A percentile compares a stretch with the other conserved stretches of the same genome.
Evolutionary conservation across 2,329 filamentous ascomycete species (phyloP).

Genomic region (Cytospora leucostoma): DNA sequence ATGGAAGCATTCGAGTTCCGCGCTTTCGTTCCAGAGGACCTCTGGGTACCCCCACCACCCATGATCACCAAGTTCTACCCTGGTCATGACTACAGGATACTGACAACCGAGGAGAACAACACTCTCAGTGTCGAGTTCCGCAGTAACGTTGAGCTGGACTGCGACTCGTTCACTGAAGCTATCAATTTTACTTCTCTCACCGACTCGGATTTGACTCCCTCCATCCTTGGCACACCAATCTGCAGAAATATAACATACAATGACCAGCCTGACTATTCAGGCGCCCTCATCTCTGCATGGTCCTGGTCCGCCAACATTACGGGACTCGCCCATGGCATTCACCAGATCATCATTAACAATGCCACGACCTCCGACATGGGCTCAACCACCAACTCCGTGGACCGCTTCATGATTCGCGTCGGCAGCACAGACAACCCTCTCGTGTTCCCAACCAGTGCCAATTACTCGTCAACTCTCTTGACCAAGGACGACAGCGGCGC

Average conservation of each 20-base stretch:
- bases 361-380: conserved; percentile 44
- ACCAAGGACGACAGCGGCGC: conserved; percentile 37
- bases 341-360: conserved; percentile 58
- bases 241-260: conserved; percentile 18
- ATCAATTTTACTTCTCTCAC: conserved; percentile 57
- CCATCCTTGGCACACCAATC: conserved; percentile 13
- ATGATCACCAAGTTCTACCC: conserved; percentile 61
- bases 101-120: conserved; percentile 45
- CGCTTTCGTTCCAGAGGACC: conserved; percentile 57
- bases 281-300: conserved; percentile 55
- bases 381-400: conserved; percentile 51
- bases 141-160: conserved; percentile 62
- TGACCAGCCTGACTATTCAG: conserved; percentile 43
- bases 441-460: conserved; percentile 55
- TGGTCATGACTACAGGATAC: conserved; percentile 61
- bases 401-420: conserved; percentile 59
- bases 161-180: conserved; percentile 49
- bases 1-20: conserved; percentile 58
- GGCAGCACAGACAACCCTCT: conserved; percentile 60
- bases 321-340: conserved; percentile 58
- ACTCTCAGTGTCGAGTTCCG: conserved; percentile 50
- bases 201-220: conserved; percentile 32
- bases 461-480: conserved; percentile 53
- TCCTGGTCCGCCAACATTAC: conserved; percentile 39
- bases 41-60: conserved; percentile 53